These are phyloP conservation scores for Penicillium griseofulvum DNA, from an alignment of 2,329 filamentous ascomycete genomes.

Conservation along the genomic window DNA sequence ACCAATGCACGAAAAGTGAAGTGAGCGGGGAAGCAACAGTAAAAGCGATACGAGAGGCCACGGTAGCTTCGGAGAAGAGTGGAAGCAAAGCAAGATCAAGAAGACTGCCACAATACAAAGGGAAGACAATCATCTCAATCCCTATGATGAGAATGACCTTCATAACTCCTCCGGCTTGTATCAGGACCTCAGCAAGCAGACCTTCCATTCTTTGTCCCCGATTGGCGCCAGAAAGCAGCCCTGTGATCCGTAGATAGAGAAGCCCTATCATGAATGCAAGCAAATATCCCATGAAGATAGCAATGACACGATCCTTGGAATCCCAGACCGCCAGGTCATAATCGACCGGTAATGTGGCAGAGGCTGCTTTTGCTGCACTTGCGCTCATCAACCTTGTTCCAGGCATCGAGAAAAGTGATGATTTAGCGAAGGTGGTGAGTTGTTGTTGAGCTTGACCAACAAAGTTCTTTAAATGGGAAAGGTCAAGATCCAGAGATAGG, in stretches of 20 bases:
- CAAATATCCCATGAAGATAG: constrained; percentile 77
- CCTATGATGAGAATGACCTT: constrained; percentile 98
- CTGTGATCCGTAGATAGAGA: constrained; percentile 73
- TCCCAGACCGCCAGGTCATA: constrained; percentile 66
- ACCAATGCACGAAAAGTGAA: constrained; percentile 97
- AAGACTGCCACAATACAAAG: constrained; percentile 88
- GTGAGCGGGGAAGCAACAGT: constrained; percentile 77
- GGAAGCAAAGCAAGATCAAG: constrained; percentile 86
- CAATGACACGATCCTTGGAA: constrained; percentile 65
- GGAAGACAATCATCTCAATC: constrained; percentile 98
- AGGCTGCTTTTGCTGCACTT: constrained; percentile 18
- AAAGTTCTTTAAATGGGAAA: constrained; percentile 16
- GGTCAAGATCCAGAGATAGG: constrained; percentile 21
- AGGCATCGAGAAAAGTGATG: constrained; percentile 23
- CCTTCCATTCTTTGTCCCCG: constrained; percentile 64
- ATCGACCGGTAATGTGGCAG: constrained; percentile 44
- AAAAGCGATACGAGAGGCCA: constrained; percentile 75
- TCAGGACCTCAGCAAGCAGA: constrained; percentile 71
- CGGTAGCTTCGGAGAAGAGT: constrained; percentile 76
- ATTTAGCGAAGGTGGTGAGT: constrained; percentile 21
- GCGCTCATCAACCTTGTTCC: constrained; percentile 30
- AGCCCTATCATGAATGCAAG: constrained; percentile 72
- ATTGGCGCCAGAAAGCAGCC: constrained; percentile 61
- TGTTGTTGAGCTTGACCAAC: constrained; percentile 20
- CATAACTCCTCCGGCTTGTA: constrained; percentile 93